phyloP scores from a whole-genome alignment of 169 alveolate species.

The Plasmodium knowlesi region DNA sequence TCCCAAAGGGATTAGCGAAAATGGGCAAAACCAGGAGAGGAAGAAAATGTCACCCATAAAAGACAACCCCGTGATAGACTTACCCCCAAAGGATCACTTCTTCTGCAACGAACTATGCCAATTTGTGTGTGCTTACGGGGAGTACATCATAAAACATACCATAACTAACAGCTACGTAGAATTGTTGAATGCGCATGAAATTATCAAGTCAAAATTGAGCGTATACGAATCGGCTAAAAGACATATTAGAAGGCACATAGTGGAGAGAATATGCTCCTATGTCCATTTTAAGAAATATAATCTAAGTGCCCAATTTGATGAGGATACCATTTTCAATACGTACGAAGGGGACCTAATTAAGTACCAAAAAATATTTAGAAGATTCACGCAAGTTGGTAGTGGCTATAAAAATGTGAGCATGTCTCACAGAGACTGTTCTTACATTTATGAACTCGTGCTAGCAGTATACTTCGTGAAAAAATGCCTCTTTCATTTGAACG shows the following conservation, averaged over 20 bases:
- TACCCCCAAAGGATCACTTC: neutral
- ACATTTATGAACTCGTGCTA: conserved; percentile 50
- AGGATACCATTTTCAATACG: neutral
- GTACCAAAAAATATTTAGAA: conserved; percentile 16
- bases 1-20: neutral
- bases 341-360: conserved; percentile 11
- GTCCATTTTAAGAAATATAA: neutral
- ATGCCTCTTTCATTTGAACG: conserved; percentile 44
- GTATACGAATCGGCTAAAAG: conserved; percentile 35
- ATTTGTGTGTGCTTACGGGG: conserved; percentile 55
- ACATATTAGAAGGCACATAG: neutral
- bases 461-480: conserved; percentile 40
- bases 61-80: neutral
- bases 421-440: conserved; percentile 52
- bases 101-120: conserved; percentile 53
- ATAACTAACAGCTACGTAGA: conserved; percentile 53
- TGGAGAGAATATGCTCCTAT: conserved; percentile 10
- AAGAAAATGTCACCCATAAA: neutral
- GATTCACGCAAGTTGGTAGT: conserved; percentile 45
- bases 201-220: conserved; percentile 30
- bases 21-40: neutral
- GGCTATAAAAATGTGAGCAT: conserved; percentile 59
- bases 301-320: neutral
- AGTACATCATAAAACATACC: conserved; percentile 39
- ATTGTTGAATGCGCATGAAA: neutral